Percentiles rank a stretch among this genome's conserved stretches.
Conservation (phyloP, 164 flowering plant genomes). For the Malania oleifera region DNA sequence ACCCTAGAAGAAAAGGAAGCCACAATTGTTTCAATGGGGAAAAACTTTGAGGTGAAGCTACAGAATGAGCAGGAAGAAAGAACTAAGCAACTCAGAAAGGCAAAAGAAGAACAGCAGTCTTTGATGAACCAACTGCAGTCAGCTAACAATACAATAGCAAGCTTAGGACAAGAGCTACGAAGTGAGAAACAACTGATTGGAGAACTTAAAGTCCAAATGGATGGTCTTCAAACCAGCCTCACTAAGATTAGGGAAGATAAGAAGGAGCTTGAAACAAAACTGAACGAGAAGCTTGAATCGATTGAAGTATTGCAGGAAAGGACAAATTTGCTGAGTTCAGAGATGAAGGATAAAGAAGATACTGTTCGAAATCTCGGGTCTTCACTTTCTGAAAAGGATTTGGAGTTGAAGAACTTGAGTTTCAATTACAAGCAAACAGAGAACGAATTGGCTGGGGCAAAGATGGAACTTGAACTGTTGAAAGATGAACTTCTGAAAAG, state of each 20-base stretch:
- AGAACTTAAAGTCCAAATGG: slow-evolving; percentile 45
- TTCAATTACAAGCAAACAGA: slow-evolving; percentile 31
- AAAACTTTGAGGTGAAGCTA: slow-evolving; percentile 29
- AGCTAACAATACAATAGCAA: slow-evolving; percentile 37
- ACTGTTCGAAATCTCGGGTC: slow-evolving; percentile 33
- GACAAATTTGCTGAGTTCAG: slow-evolving; percentile 44
- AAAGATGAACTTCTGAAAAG: slow-evolving; percentile 34
- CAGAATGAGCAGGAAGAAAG: slow-evolving; percentile 32
- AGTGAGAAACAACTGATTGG: slow-evolving; percentile 46
- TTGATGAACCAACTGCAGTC: slow-evolving; percentile 30
- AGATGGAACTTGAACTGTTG: slow-evolving; percentile 34
- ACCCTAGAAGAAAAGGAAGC: slow-evolving; percentile 50
- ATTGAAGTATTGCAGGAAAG: slow-evolving; percentile 50
- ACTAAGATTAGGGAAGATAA: slow-evolving; percentile 41
- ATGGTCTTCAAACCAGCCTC: slow-evolving; percentile 37
- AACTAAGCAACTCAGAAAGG: slow-evolving; percentile 21
- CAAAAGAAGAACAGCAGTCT: slow-evolving; percentile 34
- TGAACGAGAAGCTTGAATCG: slow-evolving; percentile 48
- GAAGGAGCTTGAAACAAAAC: slow-evolving; percentile 39
- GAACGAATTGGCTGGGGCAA: slow-evolving; percentile 40
- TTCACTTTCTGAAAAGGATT: slow-evolving; percentile 53
- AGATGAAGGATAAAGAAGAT: slow-evolving; percentile 61
- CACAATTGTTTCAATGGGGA: slow-evolving; percentile 26
- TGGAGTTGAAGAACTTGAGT: slow-evolving; percentile 36
- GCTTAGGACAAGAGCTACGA: slow-evolving; percentile 52